Conservation (phyloP, 2,329 filamentous ascomycete genomes). For the Pezicula rhizophila region DNA sequence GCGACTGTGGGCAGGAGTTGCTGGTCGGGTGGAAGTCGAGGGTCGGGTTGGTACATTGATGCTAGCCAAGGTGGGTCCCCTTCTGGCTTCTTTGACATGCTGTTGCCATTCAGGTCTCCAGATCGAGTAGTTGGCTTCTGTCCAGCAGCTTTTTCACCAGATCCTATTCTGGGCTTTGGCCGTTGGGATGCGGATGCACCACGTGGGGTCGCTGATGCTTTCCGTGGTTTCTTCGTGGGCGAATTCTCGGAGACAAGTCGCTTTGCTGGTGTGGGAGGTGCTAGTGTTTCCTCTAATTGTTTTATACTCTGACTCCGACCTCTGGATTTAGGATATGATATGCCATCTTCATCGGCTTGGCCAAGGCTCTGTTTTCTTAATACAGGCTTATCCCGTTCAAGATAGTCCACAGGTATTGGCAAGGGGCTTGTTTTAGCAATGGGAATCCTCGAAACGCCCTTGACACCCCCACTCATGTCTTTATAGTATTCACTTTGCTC, state of each 20-base stretch:
- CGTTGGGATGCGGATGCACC: constrained; percentile 29
- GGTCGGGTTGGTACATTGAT: constrained; percentile 92
- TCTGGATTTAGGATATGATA: constrained; percentile 55
- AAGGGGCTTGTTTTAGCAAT: constrained; percentile 73
- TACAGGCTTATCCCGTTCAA: constrained; percentile 68
- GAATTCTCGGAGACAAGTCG: constrained; percentile 38
- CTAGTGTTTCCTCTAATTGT: constrained; percentile 45
- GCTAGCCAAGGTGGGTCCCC: constrained; percentile 95
- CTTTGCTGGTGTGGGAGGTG: constrained; percentile 32
- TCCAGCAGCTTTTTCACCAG: constrained; percentile 39
- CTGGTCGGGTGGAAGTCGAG: constrained; percentile 86
- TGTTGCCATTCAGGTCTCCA: constrained; percentile 42
- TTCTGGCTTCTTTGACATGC: constrained; percentile 63
- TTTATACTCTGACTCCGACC: constrained; percentile 65
- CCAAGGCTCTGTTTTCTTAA: constrained; percentile 54
- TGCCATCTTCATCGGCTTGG: constrained; percentile 49
- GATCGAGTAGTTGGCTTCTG: constrained; percentile 58
- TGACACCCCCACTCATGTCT: constrained; percentile 44
- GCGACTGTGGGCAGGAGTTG: constrained; percentile 94
- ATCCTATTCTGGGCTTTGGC: constrained; percentile 53
- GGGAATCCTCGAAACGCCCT: constrained; percentile 76
- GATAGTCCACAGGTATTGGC: constrained; percentile 64
- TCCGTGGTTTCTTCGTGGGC: constrained; percentile 42
- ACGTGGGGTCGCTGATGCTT: constrained; percentile 22
- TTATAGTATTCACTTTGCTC: constrained; percentile 47